phyloP scores from a whole-genome alignment of 1,284 basidiomycete genomes.

The Inonotus hispidus region DNA sequence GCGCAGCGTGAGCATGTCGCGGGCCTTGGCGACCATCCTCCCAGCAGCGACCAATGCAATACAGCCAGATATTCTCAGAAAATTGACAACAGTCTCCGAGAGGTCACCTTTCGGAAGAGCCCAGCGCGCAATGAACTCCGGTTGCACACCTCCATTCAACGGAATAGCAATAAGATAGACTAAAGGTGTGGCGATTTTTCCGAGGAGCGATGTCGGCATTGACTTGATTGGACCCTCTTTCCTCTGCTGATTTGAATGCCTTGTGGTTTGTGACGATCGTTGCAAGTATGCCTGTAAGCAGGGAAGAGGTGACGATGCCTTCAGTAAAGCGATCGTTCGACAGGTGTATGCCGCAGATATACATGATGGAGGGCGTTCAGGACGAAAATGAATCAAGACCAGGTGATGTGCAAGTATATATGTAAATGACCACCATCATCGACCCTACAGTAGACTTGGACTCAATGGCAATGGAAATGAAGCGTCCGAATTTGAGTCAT shows the following conservation, averaged over 20 bases:
- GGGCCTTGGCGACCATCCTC: background rate
- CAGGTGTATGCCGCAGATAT: background rate
- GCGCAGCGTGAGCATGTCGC: background rate
- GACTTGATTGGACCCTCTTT: background rate
- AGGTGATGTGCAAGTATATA: too few relatives aligned
- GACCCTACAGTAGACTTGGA: too few relatives aligned
- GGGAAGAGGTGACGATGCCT: background rate
- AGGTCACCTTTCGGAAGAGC: background rate
- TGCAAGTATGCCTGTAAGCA: background rate
- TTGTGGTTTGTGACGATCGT: background rate
- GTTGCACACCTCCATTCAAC: background rate
- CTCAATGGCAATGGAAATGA: too few relatives aligned
- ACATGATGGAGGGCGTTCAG: background rate
- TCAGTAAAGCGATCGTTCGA: background rate
- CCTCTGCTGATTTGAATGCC: background rate
- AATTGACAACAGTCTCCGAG: background rate
- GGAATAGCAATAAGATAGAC: background rate
- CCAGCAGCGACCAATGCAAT: background rate
- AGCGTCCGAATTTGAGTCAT: too few relatives aligned
- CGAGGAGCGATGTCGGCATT: background rate
- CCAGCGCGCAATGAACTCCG: background rate
- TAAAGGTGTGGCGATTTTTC: background rate
- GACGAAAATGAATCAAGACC: too few relatives aligned
- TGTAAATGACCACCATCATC: too few relatives aligned
- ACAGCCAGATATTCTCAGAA: background rate